A percentile compares a stretch with the other conserved stretches of the same genome.
These are phyloP conservation scores for Vigna unguiculata DNA, from an alignment of 306 rosid species.

Conservation along the genomic window DNA sequence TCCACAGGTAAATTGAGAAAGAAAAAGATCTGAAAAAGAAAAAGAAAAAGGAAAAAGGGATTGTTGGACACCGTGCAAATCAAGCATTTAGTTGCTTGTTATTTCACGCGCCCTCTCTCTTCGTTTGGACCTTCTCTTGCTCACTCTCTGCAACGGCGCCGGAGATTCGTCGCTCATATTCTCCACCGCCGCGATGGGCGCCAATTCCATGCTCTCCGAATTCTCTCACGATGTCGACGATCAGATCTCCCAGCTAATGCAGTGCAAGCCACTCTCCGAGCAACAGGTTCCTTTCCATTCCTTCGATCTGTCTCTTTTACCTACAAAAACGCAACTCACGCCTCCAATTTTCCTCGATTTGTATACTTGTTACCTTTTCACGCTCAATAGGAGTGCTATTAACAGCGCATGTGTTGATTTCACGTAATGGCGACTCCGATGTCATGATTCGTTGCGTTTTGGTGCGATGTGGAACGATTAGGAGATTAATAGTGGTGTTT, in stretches of 20 bases:
- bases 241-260: slow-evolving; percentile 99
- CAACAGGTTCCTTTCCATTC: slow-evolving; percentile 68
- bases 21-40: slow-evolving; percentile 33
- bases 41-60: neutral
- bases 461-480: neutral
- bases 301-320: slow-evolving; percentile 35
- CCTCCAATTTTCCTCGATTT: slow-evolving; percentile 17
- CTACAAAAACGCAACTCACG: neutral
- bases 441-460: neutral
- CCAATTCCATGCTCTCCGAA: slow-evolving; percentile 68
- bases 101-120: slow-evolving; percentile 59
- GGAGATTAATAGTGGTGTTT: slow-evolving; percentile 4
- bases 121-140: slow-evolving; percentile 19
- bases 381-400: neutral
- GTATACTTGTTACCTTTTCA: neutral
- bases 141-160: slow-evolving; percentile 38
- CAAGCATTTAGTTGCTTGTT: slow-evolving; percentile 38
- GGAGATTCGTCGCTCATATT: slow-evolving; percentile 13
- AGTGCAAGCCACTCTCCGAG: slow-evolving; percentile 98
- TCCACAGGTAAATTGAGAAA: slow-evolving; percentile 7
- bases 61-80: slow-evolving; percentile 48
- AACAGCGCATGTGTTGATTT: slow-evolving; percentile 24
- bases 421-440: slow-evolving; percentile 28
- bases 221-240: slow-evolving; percentile 74
- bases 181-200: slow-evolving; percentile 62